Evolutionary conservation across 257 asterid species (phyloP).

Genomic region (Solanum stenotomum): DNA sequence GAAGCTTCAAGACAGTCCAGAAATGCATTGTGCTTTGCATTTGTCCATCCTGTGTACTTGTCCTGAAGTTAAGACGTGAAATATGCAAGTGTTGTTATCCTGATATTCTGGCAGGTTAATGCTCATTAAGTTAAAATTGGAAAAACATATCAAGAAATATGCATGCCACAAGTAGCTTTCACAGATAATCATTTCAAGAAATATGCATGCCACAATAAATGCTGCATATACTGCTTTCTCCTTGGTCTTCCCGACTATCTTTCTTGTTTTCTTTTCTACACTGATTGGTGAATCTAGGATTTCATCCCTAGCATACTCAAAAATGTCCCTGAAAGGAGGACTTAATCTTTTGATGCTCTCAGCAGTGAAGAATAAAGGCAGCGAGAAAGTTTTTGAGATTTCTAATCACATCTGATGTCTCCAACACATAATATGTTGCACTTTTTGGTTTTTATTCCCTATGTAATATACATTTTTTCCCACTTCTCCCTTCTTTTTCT

Average conservation of each 20-base stretch:
- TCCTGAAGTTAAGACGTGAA: constrained; percentile 30
- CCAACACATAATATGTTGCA: not conserved
- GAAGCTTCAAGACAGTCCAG: constrained; percentile 64
- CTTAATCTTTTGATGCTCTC: not conserved
- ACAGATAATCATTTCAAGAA: not conserved
- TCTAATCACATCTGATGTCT: not conserved
- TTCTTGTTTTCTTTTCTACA: not conserved
- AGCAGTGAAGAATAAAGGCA: not conserved
- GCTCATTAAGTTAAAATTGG: not conserved
- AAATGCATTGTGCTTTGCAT: constrained; percentile 60
- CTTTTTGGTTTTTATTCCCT: not conserved
- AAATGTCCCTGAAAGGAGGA: not conserved
- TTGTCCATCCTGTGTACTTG: constrained; percentile 44
- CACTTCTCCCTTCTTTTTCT: not conserved
- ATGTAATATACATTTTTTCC: not conserved
- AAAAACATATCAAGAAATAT: not conserved
- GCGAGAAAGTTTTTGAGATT: not conserved
- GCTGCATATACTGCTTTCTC: not conserved
- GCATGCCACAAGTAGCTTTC: not conserved
- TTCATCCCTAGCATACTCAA: not conserved
- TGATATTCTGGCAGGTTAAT: not conserved
- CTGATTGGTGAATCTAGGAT: not conserved
- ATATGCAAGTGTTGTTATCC: not conserved
- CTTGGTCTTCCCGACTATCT: not conserved
- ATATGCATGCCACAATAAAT: not conserved